Base-by-base conservation (phyloP, 2,329 filamentous ascomycete species). In the Ramularia collo-cygni region DNA sequence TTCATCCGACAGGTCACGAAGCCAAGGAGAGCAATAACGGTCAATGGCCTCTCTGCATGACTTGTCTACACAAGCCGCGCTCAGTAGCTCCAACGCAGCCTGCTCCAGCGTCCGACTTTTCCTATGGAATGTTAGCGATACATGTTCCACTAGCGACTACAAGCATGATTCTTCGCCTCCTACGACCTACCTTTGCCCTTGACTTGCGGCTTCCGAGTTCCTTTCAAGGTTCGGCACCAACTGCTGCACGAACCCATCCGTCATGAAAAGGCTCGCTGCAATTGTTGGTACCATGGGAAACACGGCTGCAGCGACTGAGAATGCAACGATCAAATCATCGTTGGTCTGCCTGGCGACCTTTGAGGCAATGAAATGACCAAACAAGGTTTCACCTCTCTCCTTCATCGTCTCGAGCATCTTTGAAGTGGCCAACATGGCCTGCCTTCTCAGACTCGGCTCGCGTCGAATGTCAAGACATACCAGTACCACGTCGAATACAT, bases 321-420 rank as follows among this genome's bases (percentile, higher is more conserved):
- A 96, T 4, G 89, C 89, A 35, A 92, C 73, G 39, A 95, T 86
- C 51, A 93, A 78, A 62, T 94, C 86, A 55, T 95, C 89, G 48
- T 88, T 85, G 16, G 83, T 90, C 37, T 81, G 81, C 48, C 82
- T 79, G 51, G 75, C 67, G 12, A 94, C 72, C 38, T 82, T 79
- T 12, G 76, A 70, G 38, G 80, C 80, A 59, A 95, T 84, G 60
- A 92, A 90, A 4, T 75, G 74, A 4, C 77, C 76, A 35, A 95
- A 76, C n/a, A 54, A 42, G 17, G 43, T 40, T 50, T 81, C 75
- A 3, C 87, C 86, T 5, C 76, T 73, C 9, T 89, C 77, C 38
- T 79, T 78, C 3, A 84, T 79, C 18, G 81, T 79, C 60, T 90
- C 84, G 46, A 95, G 75, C 56, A 92, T 85, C 52, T 90, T 87